Percentiles rank a stretch among this genome's conserved stretches.
These are phyloP conservation scores for Dimocarpus longan DNA, from an alignment of 345 rosid species.

Conservation along the genomic window DNA sequence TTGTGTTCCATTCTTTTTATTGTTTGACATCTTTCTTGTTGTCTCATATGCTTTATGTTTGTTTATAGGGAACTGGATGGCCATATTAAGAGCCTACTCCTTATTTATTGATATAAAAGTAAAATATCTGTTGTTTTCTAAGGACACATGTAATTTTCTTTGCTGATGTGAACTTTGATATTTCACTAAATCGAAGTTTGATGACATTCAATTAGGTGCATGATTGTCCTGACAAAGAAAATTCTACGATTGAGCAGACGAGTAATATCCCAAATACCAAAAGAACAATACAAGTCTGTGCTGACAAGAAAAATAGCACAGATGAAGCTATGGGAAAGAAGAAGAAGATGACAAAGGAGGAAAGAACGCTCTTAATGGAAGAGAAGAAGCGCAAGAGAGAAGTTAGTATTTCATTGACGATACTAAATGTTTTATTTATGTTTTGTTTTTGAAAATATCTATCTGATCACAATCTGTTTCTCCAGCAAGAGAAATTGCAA, in stretches of 20 bases:
- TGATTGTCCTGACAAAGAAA: slow-evolving; percentile 57
- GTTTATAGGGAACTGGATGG: not conserved
- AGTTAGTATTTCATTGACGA: slow-evolving; percentile 37
- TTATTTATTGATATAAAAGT: not conserved
- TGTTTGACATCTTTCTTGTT: not conserved
- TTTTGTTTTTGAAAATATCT: not conserved
- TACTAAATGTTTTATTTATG: slow-evolving; percentile 10
- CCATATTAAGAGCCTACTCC: not conserved
- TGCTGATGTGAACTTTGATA: no score
- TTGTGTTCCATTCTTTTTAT: not conserved
- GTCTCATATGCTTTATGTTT: not conserved
- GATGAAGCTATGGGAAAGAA: slow-evolving; percentile 46
- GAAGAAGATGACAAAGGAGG: slow-evolving; percentile 57
- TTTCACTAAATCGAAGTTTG: not conserved
- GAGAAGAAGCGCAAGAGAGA: slow-evolving; percentile 80
- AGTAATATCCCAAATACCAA: slow-evolving; percentile 27
- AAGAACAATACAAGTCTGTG: slow-evolving; percentile 22
- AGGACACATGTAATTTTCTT: no score
- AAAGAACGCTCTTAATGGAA: slow-evolving; percentile 53
- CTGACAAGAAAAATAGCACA: slow-evolving; percentile 32
- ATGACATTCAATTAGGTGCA: slow-evolving; percentile 42
- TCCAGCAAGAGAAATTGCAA: slow-evolving; percentile 79
- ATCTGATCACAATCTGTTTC: slow-evolving; percentile 26
- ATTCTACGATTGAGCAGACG: slow-evolving; percentile 45
- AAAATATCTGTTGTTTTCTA: not conserved